phyloP scores from a whole-genome alignment of 257 asterid species.

The Fraxinus anomala region DNA sequence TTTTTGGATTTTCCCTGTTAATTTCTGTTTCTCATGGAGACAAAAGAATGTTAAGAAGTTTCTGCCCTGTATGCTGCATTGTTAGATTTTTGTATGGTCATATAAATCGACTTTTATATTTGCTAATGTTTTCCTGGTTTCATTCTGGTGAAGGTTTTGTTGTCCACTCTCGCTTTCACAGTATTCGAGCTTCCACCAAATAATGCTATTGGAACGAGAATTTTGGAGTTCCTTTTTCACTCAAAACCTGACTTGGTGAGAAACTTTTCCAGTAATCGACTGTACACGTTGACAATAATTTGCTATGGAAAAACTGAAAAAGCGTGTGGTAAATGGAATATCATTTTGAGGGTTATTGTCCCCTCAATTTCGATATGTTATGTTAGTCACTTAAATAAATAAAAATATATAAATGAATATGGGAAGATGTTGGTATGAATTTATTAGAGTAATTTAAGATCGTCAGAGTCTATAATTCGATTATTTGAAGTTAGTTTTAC shows the following conservation, averaged over 20 bases:
- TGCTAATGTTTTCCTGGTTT: slow-evolving; percentile 27
- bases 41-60: background rate
- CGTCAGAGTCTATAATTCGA: background rate
- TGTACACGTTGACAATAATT: slow-evolving; percentile 14
- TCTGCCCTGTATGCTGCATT: slow-evolving; percentile 7
- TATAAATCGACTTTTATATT: slow-evolving; percentile 17
- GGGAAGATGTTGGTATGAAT: background rate
- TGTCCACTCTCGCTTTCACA: slow-evolving; percentile 92
- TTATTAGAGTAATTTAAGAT: background rate
- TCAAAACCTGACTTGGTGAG: slow-evolving; percentile 96
- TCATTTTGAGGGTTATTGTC: background rate
- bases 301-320: slow-evolving; percentile 7
- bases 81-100: slow-evolving; percentile 2
- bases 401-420: background rate
- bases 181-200: slow-evolving; percentile 99
- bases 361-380: background rate
- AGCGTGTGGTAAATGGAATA: background rate
- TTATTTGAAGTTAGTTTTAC: background rate
- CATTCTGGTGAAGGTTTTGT: slow-evolving; percentile 66
- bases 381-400: background rate
- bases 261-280: slow-evolving; percentile 18
- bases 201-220: slow-evolving; percentile 85
- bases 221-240: slow-evolving; percentile 86
- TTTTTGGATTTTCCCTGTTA: background rate
- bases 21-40: slow-evolving; percentile 4